Evolutionary conservation across 2,329 filamentous ascomycete genomes (phyloP).

Genomic region (Fusarium sp.): DNA sequence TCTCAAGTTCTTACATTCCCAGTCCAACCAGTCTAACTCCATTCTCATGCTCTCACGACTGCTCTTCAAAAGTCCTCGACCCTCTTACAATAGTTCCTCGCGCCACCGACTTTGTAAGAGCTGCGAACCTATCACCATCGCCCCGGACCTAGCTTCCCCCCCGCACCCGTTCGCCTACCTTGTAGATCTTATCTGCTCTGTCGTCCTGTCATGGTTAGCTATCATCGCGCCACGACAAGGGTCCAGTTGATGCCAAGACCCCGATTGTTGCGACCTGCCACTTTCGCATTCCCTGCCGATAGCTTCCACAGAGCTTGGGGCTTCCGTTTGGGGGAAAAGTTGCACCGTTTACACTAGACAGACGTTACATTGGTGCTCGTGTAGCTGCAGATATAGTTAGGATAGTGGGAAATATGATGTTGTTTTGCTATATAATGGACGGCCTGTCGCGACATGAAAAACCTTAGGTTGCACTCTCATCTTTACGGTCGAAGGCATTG

Average conservation of each 20-base stretch:
- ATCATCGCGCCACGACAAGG: slow-evolving; percentile 30
- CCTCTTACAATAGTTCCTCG: slow-evolving; percentile 41
- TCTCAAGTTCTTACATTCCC: background rate
- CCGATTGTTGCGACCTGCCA: slow-evolving; percentile 42
- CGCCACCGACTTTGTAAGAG: slow-evolving; percentile 21
- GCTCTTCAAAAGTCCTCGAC: slow-evolving; percentile 35
- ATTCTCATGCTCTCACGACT: slow-evolving; percentile 10
- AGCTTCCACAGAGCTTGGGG: slow-evolving; percentile 12
- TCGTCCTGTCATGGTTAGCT: slow-evolving; percentile 9
- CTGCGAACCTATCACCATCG: slow-evolving; percentile 32
- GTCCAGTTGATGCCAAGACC: slow-evolving; percentile 40
- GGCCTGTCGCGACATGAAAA: slow-evolving; percentile 3
- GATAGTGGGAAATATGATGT: background rate
- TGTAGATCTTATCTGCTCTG: slow-evolving; percentile 23
- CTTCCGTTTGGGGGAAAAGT: slow-evolving; percentile 28
- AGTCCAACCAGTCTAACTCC: slow-evolving; percentile 15
- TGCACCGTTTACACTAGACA: background rate
- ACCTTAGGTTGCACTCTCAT: slow-evolving; percentile 2
- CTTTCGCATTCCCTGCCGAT: slow-evolving; percentile 37
- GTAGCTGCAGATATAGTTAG: slow-evolving; percentile 7
- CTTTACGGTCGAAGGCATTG: background rate
- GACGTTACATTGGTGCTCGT: slow-evolving; percentile 9
- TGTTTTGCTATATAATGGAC: slow-evolving; percentile 31
- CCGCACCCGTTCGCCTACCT: slow-evolving; percentile 13
- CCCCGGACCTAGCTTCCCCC: slow-evolving; percentile 21